Evolutionary conservation across 2,329 filamentous ascomycete genomes (phyloP), one percentile per base, ranked within the genome.

Genomic region (Ophiostoma piceae): DNA sequence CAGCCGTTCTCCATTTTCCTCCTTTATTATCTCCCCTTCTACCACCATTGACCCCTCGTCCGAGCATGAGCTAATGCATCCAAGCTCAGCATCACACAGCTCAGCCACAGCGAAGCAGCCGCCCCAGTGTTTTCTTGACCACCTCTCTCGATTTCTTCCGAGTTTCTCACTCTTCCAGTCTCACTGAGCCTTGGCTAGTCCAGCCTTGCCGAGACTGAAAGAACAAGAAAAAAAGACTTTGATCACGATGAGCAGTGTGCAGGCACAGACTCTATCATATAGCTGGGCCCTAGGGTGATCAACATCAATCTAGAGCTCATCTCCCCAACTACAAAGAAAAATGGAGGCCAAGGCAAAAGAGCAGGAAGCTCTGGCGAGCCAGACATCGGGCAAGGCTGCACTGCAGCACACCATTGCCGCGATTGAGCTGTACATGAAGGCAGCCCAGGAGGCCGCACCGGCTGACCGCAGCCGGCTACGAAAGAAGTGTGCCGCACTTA

Each of bases 341-440:
- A 72, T 72, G 72, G 72, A 73, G 67, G 71, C 71, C 32, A 68
- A 69, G 32, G 71, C 70, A 4, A 68, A 68, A 70, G 70, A 71
- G 37, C 67, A 70, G 5, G 74, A 74, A 54, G 70, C 69, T n/a
- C 41, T 74, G 71, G 70, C 71, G 16, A 22, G 67, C 65, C 71
- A 67, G 51, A 32, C 71, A 0, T 64, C 68, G 1, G 72, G 70
- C 66, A 68, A 86, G 73, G 87, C 88, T 74, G 92, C 92, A 62
- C 83, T 97, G 69, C 82, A 88, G 68, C 85, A 91, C 77, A 89
- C 92, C 67, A 92, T 97, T 76, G 82, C 84, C 73, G 91, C 91
- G 4, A 90, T 89, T 29, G 92, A 97, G 77, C 82, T 90, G 67
- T 94, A 95, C 74, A 92, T 97, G 88, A 86, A 87, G 75, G 92